Percentiles rank a stretch among this genome's conserved stretches.
phyloP scores from a whole-genome alignment of 768 basidiomycete species.

The Tulasnella sp. region DNA sequence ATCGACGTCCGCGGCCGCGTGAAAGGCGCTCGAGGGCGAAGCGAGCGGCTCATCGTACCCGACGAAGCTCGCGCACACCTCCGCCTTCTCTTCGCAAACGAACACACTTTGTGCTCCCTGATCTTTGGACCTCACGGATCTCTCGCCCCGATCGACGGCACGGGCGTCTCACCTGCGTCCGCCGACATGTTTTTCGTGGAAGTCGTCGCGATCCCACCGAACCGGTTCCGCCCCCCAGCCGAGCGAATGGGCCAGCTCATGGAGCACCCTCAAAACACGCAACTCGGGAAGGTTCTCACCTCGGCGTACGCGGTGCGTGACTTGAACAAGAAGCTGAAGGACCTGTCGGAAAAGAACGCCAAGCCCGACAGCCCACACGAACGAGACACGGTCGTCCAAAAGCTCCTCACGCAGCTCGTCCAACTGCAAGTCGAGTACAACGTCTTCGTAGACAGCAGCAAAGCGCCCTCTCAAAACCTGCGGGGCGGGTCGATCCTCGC shows the following conservation, averaged over 20 bases:
- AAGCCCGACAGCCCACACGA: conserved; percentile 24
- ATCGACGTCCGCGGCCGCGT: conserved; percentile 38
- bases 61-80: conserved; percentile 93
- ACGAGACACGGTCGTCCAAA: conserved; percentile 46
- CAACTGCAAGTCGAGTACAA: conserved; percentile 93
- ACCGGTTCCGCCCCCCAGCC: conserved; percentile 89
- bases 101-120: conserved; percentile 67
- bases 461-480: conserved; percentile 69
- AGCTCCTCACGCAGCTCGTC: conserved; percentile 68
- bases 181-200: conserved; percentile 98
- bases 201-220: conserved; percentile 82
- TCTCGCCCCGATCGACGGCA: conserved; percentile 49
- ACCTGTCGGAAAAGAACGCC: conserved; percentile 44
- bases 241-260: conserved; percentile 87
- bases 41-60: conserved; percentile 82
- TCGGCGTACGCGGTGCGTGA: conserved; percentile 75
- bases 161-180: conserved; percentile 49
- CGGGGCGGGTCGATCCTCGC: conserved; percentile 85
- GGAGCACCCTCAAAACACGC: conserved; percentile 92
- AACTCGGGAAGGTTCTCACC: conserved; percentile 65
- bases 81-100: conserved; percentile 75
- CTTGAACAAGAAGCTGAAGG: conserved; percentile 52
- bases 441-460: conserved; percentile 92
- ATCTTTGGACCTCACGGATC: conserved; percentile 91
- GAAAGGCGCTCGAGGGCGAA: conserved; percentile 26